Percentiles rank a stretch among this genome's conserved stretches.
phyloP scores from a whole-genome alignment of 495 filamentous ascomycete genomes.

The Hyaloscypha finlandica region DNA sequence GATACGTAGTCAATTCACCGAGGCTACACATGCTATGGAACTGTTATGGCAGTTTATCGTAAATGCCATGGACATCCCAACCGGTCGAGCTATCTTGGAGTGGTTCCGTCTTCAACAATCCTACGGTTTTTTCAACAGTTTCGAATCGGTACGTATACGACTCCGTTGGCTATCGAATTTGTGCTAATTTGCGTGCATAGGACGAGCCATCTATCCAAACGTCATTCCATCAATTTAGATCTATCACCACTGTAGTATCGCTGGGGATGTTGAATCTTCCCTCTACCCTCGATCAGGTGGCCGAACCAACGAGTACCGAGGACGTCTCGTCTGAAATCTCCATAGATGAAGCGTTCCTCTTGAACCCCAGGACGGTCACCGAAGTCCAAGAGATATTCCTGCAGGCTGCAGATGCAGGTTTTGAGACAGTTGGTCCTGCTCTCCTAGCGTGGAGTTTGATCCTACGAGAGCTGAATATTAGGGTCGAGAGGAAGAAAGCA shows the following conservation, averaged over 20 bases:
- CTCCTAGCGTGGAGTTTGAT: conserved; percentile 78
- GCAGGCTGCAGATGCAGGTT: conserved; percentile 46
- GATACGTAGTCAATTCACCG: conserved; percentile 61
- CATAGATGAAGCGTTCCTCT: conserved; percentile 58
- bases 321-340: conserved; percentile 26
- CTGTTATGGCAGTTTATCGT: conserved; percentile 72
- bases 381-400: conserved; percentile 65
- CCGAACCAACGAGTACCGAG: conserved; percentile 37
- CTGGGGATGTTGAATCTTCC: conserved; percentile 73
- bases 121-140: conserved; percentile 62
- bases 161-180: conserved; percentile 32
- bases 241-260: conserved; percentile 70
- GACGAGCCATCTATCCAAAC: conserved; percentile 48
- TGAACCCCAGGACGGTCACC: conserved; percentile 59
- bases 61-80: conserved; percentile 52
- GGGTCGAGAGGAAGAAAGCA: conserved; percentile 8
- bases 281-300: conserved; percentile 44
- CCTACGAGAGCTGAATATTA: conserved; percentile 55
- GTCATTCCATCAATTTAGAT: conserved; percentile 62
- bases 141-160: conserved; percentile 47
- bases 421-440: conserved; percentile 60
- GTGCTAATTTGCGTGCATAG: conserved; percentile 13
- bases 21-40: conserved; percentile 72
- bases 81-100: conserved; percentile 57
- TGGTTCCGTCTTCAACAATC: conserved; percentile 76